Evolutionary conservation across 768 basidiomycete species (phyloP), one percentile per base, ranked within the genome.

Genomic region (Agrocybe praecox): DNA sequence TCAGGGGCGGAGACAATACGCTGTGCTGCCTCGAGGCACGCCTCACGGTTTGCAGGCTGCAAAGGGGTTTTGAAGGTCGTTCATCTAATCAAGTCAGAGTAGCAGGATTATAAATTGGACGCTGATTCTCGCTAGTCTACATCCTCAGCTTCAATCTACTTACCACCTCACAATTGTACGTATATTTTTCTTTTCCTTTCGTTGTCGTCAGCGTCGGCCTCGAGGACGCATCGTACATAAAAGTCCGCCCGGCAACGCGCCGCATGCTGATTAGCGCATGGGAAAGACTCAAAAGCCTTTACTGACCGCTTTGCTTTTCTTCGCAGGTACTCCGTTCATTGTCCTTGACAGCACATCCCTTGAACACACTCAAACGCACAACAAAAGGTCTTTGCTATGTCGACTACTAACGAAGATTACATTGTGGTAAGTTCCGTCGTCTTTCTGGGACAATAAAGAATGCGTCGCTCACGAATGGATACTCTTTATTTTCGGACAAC

Each of bases 1-100:
- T 22, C 46, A 45, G 47, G 52, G 52, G 46, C 36, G 40, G 52
- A 52, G 45, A 47, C 53, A 58, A 51, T 52, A 68, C 19, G 36
- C 43, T 14, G 21, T 48, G 66, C 69, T 59, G 79, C 83, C 84
- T 83, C 80, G 80, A 80, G 80, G 69, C 74, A 63, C 57, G 76
- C 79, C 80, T 78, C 75, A 66, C 79, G 74, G 69, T 73, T 49
- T 53, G 52, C 52, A 49, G 48, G 40, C 52, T 45, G 57, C 57
- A 58, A 69, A 67, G 66, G 51, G 68, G 70, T 60, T 60, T 65
- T 59, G 40, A 52, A 53, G 55, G 53, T 45, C 57, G 58, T 48
- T 40, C 58, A 66, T 64, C 63, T 62, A 67, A 67, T 67, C 65
- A 53, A 12, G n/a, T 15, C 22, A n/a, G 42, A 32, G 49, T 19